Evolutionary conservation across 1,284 basidiomycete genomes (phyloP).

Genomic region (Rhodotorula glutinis): DNA sequence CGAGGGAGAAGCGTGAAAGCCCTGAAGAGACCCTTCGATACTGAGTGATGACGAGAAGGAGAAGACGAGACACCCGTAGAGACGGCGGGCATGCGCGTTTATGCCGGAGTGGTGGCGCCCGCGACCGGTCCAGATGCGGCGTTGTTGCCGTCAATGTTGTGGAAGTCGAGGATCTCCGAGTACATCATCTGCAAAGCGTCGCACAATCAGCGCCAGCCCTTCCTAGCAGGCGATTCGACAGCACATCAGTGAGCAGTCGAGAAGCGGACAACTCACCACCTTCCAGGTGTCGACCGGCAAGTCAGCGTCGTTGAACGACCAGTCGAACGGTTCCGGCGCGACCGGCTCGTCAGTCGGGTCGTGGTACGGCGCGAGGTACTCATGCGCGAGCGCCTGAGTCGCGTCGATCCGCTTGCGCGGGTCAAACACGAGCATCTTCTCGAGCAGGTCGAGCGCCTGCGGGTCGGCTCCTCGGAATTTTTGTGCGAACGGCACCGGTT

Average conservation of each 20-base stretch:
- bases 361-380: constrained; percentile 96
- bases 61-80: background rate
- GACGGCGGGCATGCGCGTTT: too few species aligned
- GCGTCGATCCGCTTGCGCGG: constrained; percentile 95
- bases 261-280: constrained; percentile 53
- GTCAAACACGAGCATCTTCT: constrained; percentile 99
- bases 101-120: constrained; percentile 5
- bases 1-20: too few species aligned
- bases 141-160: constrained; percentile 42
- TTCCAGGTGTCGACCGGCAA: constrained; percentile 99
- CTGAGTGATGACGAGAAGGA: background rate
- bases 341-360: constrained; percentile 97
- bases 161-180: constrained; percentile 55
- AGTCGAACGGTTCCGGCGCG: constrained; percentile 93
- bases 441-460: constrained; percentile 88
- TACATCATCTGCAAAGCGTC: constrained; percentile 49
- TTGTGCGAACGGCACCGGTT: constrained; percentile 89
- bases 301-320: constrained; percentile 99
- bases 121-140: constrained; percentile 30
- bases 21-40: too few species aligned
- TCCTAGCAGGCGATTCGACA: too few species aligned
- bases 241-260: too few species aligned
- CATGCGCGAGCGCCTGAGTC: constrained; percentile 82
- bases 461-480: constrained; percentile 89
- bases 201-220: background rate